A percentile compares a stretch with the other conserved stretches of the same genome.
Evolutionary conservation across 2,329 filamentous ascomycete genomes (phyloP).

Genomic region (Escovopsis sp.): DNA sequence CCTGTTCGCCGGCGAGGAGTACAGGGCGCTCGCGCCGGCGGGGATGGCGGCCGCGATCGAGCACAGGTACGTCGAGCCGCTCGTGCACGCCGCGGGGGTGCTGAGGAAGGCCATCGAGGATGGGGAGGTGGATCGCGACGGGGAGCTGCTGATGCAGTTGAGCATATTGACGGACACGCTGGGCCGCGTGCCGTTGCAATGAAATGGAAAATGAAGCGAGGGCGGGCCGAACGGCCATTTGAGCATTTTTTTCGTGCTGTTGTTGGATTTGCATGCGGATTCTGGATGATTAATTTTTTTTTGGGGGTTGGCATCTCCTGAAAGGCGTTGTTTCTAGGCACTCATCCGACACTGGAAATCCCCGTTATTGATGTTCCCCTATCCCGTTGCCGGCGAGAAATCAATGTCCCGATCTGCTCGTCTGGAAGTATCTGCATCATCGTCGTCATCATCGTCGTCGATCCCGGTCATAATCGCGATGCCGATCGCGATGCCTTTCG

Average conservation of each 20-base stretch:
- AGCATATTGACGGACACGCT: slow-evolving; percentile 28
- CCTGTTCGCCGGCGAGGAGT: slow-evolving; percentile 31
- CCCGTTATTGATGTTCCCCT: too few relatives aligned
- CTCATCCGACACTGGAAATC: too few relatives aligned
- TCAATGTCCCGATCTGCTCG: too few relatives aligned
- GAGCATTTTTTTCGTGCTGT: too few relatives aligned
- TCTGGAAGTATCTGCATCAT: too few relatives aligned
- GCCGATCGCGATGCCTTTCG: slow-evolving; percentile 8
- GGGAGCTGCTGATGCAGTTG: slow-evolving; percentile 23
- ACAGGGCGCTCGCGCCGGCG: slow-evolving; percentile 34
- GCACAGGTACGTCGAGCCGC: slow-evolving; percentile 41
- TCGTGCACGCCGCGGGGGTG: slow-evolving; percentile 28
- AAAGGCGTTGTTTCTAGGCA: too few relatives aligned
- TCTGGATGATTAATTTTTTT: too few relatives aligned
- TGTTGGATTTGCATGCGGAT: too few relatives aligned
- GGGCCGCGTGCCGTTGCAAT: slow-evolving; percentile 26
- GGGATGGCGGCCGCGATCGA: slow-evolving; percentile 44
- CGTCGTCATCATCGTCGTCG: slow-evolving; percentile 5
- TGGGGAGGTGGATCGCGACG: slow-evolving; percentile 17
- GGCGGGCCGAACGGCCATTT: too few relatives aligned
- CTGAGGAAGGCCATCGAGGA: slow-evolving; percentile 19
- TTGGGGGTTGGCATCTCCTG: too few relatives aligned
- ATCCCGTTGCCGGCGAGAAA: too few relatives aligned
- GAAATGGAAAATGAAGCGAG: not conserved
- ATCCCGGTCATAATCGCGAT: slow-evolving; percentile 6